These are phyloP conservation scores for Aspergillus fumigatiaffinis DNA, from an alignment of 2,329 filamentous ascomycete genomes.

Conservation along the genomic window DNA sequence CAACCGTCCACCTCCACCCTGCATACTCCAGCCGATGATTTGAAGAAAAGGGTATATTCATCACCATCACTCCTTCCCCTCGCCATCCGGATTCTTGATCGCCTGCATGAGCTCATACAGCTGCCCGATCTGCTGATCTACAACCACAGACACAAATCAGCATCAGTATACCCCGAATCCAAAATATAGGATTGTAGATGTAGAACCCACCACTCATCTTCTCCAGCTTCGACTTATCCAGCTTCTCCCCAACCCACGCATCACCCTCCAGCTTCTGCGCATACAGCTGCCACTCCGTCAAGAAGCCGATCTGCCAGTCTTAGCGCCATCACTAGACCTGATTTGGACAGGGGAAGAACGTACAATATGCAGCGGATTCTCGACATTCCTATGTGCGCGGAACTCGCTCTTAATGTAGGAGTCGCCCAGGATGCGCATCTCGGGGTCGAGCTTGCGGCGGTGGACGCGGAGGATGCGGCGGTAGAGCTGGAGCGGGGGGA, in stretches of 20 bases:
- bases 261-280: conserved; percentile 89
- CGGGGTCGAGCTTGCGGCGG: conserved; percentile 67
- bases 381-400: conserved; percentile 72
- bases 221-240: conserved; percentile 77
- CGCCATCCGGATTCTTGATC: conserved; percentile 53
- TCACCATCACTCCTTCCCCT: conserved; percentile 18
- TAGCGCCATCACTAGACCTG: no score
- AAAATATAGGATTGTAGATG: not conserved
- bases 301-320: conserved; percentile 72
- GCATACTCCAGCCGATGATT: not conserved
- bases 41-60: not conserved
- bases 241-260: conserved; percentile 74
- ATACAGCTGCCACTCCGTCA: conserved; percentile 95
- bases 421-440: conserved; percentile 80
- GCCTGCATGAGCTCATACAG: conserved; percentile 91
- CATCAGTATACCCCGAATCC: not conserved
- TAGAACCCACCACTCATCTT: conserved; percentile 81
- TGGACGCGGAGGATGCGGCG: conserved; percentile 82
- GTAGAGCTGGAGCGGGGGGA: conserved; percentile 87
- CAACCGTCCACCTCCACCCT: not conserved
- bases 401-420: conserved; percentile 94
- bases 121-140: conserved; percentile 90
- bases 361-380: conserved; percentile 91
- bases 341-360: no score
- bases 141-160: conserved; percentile 2